Evolutionary conservation across 2,329 filamentous ascomycete genomes (phyloP).

Genomic region (Biscogniauxia marginata): DNA sequence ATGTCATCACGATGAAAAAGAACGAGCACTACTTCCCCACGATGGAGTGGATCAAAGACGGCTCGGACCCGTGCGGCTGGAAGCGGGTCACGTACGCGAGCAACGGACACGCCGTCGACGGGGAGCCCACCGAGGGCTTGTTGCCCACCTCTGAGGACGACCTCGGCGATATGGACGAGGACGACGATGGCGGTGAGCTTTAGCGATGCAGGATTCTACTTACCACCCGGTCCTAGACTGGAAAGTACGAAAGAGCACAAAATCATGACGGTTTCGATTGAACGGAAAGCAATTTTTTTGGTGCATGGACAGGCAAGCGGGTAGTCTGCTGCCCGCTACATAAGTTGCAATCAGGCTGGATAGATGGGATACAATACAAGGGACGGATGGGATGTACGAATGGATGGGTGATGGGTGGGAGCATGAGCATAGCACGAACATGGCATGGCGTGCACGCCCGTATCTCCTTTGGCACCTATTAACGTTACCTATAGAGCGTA

Average conservation of each 20-base stretch:
- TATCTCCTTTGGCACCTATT: too few relatives aligned
- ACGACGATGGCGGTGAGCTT: conserved; percentile 15
- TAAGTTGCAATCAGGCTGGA: too few relatives aligned
- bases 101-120: conserved; percentile 47
- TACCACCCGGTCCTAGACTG: neutral
- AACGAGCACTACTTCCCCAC: conserved; percentile 92
- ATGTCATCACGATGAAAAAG: conserved; percentile 99
- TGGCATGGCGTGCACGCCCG: too few relatives aligned
- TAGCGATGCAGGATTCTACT: neutral
- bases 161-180: conserved; percentile 40
- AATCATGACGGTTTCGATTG: neutral
- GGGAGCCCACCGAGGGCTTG: conserved; percentile 54
- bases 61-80: conserved; percentile 59
- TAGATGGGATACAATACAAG: too few relatives aligned
- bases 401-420: too few relatives aligned
- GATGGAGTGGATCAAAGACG: conserved; percentile 67
- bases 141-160: conserved; percentile 38
- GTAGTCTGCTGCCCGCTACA: too few relatives aligned
- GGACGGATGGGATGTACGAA: too few relatives aligned
- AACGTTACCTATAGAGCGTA: too few relatives aligned
- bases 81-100: conserved; percentile 61
- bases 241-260: neutral
- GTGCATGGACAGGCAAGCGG: too few relatives aligned
- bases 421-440: too few relatives aligned
- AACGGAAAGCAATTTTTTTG: too few relatives aligned